Percentiles rank a stretch among this genome's conserved stretches.
Conservation (phyloP, 2,329 filamentous ascomycete species). For the Alternaria sp. region DNA sequence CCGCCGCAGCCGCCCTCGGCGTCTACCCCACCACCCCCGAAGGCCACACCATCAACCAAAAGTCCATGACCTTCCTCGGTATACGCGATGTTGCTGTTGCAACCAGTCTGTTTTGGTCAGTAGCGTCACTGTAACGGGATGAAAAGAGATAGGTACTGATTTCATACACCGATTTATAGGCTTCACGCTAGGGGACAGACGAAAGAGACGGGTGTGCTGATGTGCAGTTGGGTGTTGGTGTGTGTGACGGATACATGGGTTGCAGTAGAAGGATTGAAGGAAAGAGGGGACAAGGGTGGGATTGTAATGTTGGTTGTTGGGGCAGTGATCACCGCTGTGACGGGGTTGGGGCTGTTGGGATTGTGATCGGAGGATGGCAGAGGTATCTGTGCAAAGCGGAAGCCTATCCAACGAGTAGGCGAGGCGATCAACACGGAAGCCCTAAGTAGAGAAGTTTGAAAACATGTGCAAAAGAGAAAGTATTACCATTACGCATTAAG, state of each 20-base stretch:
- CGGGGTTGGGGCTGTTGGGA: neutral
- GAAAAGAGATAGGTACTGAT: too few relatives aligned
- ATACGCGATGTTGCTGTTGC: slow-evolving; percentile 15
- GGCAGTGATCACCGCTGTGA: neutral
- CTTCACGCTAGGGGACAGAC: neutral
- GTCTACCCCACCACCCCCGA: slow-evolving; percentile 9
- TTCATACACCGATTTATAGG: too few relatives aligned
- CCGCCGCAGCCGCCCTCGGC: neutral
- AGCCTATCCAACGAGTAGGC: too few relatives aligned
- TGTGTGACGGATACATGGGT: neutral
- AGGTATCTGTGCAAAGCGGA: too few relatives aligned
- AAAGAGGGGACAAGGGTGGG: neutral
- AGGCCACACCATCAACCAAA: slow-evolving; percentile 10
- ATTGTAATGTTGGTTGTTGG: neutral
- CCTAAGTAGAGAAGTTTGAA: too few relatives aligned
- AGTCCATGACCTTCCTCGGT: slow-evolving; percentile 17
- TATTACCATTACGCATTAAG: too few relatives aligned
- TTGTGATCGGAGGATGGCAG: neutral
- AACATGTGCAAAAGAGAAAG: too few relatives aligned
- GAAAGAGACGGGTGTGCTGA: neutral
- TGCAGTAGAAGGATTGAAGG: neutral
- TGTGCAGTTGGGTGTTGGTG: neutral
- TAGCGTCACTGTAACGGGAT: too few relatives aligned
- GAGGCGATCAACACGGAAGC: too few relatives aligned
- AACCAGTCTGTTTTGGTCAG: slow-evolving; percentile 5